Evolutionary conservation across 768 basidiomycete genomes (phyloP).

Genomic region (Boletus barrowsii): DNA sequence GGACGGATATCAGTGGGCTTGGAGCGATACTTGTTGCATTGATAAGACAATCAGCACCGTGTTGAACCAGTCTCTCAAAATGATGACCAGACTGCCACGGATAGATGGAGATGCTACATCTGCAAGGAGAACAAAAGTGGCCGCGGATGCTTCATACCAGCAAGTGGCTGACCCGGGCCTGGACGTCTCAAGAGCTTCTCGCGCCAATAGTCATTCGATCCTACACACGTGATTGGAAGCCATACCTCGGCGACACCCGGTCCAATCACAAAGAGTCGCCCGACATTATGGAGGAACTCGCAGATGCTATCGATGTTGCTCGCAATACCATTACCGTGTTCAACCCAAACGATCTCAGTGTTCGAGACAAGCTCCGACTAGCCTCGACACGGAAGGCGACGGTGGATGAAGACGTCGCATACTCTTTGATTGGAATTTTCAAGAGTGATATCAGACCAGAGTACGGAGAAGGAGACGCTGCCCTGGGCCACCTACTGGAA

Average conservation of each 20-base stretch:
- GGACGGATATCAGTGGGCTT: slow-evolving; percentile 13
- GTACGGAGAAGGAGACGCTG: slow-evolving; percentile 7
- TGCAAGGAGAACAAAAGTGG: too few relatives aligned
- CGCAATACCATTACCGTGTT: background rate
- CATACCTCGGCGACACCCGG: slow-evolving; percentile 3
- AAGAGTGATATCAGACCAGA: slow-evolving; percentile 3
- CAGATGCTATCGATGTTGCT: slow-evolving; percentile 4
- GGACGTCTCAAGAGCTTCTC: slow-evolving; percentile 17
- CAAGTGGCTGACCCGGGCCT: slow-evolving; percentile 11
- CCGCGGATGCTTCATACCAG: too few relatives aligned
- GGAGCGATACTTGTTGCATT: slow-evolving; percentile 14
- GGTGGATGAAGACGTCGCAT: slow-evolving; percentile 8
- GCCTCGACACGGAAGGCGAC: slow-evolving; percentile 9
- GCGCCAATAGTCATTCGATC: slow-evolving; percentile 7
- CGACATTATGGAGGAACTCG: slow-evolving; percentile 8
- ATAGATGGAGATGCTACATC: too few relatives aligned
- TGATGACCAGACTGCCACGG: too few relatives aligned
- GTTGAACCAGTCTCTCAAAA: slow-evolving; percentile 7
- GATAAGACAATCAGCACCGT: slow-evolving; percentile 9
- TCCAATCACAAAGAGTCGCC: slow-evolving; percentile 11
- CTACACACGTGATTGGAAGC: slow-evolving; percentile 7
- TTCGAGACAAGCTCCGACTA: slow-evolving; percentile 8
- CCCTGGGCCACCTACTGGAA: slow-evolving; percentile 12
- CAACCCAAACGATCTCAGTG: slow-evolving; percentile 1
- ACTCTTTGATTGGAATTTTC: slow-evolving; percentile 11